Percentiles rank a stretch among this genome's conserved stretches.
phyloP scores from a whole-genome alignment of 306 rosid genomes.

The Cyclanthera cordifolia region DNA sequence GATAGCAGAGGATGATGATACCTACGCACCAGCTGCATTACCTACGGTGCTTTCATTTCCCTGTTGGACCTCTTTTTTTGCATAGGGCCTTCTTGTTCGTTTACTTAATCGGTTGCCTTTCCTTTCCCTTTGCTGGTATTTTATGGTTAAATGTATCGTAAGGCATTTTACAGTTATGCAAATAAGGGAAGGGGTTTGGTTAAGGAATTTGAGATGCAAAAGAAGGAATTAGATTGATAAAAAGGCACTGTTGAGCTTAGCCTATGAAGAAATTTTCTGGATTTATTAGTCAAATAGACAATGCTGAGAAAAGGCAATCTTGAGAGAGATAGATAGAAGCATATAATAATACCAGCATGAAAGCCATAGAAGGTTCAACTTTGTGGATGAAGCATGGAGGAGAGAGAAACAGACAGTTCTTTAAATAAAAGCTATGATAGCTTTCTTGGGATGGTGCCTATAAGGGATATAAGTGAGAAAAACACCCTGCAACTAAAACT shows the following conservation, averaged over 20 bases:
- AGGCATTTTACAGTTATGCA: not conserved
- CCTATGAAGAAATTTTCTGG: not conserved
- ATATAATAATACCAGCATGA: conserved; percentile 28
- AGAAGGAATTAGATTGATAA: not conserved
- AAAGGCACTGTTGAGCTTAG: not conserved
- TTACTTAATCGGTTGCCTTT: not conserved
- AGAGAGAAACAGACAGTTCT: conserved; percentile 1
- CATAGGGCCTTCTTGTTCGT: conserved; percentile 13
- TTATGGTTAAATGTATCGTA: not conserved
- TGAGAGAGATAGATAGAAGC: conserved; percentile 22
- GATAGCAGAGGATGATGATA: conserved; percentile 86
- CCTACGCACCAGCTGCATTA: conserved; percentile 63
- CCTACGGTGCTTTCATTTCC: conserved; percentile 60
- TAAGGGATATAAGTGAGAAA: conserved; percentile 21
- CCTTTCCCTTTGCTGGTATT: not conserved
- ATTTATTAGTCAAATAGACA: not conserved
- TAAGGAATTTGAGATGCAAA: not conserved
- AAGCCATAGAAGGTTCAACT: conserved; percentile 34
- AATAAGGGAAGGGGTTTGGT: not conserved
- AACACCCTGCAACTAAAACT: conserved; percentile 27
- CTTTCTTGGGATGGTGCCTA: conserved; percentile 21
- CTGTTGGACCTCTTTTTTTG: conserved; percentile 11
- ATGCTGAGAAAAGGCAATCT: not conserved
- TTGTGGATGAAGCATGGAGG: conserved; percentile 45
- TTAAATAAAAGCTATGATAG: conserved; percentile 10